These are phyloP conservation scores for Strobilomyces dryophilus DNA, from an alignment of 768 basidiomycete species.

Conservation along the genomic window DNA sequence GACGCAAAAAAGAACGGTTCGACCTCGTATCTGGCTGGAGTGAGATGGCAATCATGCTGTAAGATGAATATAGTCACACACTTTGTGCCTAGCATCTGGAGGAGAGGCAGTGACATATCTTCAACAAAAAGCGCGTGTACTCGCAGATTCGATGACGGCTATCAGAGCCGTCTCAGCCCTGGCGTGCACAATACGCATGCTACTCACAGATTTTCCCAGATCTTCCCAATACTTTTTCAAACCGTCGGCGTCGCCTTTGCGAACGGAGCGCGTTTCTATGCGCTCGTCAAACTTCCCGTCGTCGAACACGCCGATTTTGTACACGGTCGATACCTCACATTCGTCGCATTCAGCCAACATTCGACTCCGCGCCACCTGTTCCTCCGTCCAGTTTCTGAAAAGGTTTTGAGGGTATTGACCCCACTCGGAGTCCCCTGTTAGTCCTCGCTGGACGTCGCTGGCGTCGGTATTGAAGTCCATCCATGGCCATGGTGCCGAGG, in stretches of 20 bases:
- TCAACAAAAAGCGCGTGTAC: conserved; percentile 39
- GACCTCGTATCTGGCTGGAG: conserved; percentile 32
- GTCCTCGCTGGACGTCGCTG: not conserved
- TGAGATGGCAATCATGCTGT: not conserved
- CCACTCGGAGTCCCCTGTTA: conserved; percentile 20
- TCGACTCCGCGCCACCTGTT: conserved; percentile 36
- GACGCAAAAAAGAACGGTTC: conserved; percentile 45
- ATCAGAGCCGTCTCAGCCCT: not conserved
- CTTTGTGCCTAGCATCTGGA: conserved; percentile 40
- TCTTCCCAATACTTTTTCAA: conserved; percentile 28
- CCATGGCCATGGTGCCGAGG: conserved; percentile 40
- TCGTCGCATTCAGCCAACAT: conserved; percentile 26
- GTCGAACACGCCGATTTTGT: conserved; percentile 16
- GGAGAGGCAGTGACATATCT: conserved; percentile 30
- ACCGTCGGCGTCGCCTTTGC: conserved; percentile 8
- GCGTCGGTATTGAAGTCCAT: conserved; percentile 26
- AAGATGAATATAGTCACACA: conserved; percentile 10
- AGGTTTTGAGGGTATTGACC: conserved; percentile 45
- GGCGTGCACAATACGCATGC: not conserved
- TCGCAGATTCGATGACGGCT: conserved; percentile 27
- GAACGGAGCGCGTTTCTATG: conserved; percentile 8
- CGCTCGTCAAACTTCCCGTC: conserved; percentile 17
- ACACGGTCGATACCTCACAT: conserved; percentile 14
- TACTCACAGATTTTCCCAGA: conserved; percentile 25
- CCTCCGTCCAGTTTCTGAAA: conserved; percentile 51